These are phyloP conservation scores for Scleromitrula shiraiana DNA, from an alignment of 2,329 filamentous ascomycete species.

Conservation along the genomic window DNA sequence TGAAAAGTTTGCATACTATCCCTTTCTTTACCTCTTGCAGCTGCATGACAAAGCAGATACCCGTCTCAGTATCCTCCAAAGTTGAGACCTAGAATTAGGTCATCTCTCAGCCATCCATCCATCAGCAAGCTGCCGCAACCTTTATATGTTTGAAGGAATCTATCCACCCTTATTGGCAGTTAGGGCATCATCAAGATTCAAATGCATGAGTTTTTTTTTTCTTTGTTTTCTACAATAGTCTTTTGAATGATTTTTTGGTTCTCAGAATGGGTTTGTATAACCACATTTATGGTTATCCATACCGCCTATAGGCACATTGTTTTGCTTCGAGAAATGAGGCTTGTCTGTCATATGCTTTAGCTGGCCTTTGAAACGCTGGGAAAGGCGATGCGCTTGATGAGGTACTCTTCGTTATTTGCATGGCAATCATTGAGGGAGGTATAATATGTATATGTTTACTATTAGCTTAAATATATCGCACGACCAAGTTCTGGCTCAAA, in stretches of 20 bases:
- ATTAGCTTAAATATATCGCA: neutral
- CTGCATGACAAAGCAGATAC: neutral
- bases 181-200: neutral
- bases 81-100: neutral
- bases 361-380: neutral
- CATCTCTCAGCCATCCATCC: neutral
- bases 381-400: neutral
- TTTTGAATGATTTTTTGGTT: neutral
- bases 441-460: neutral
- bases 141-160: neutral
- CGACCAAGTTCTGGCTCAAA: too few species aligned
- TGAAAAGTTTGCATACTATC: too few species aligned
- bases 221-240: neutral
- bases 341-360: neutral
- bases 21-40: neutral
- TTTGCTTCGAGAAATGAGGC: neutral
- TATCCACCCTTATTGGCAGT: neutral
- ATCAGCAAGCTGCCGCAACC: slow-evolving; percentile 3
- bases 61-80: neutral
- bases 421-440: neutral
- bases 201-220: too few species aligned
- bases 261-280: neutral
- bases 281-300: neutral
- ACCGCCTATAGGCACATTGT: neutral
- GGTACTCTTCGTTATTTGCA: neutral